Evolutionary conservation across 2,329 filamentous ascomycete species (phyloP), one percentile per base, ranked within the genome.

Genomic region (Rhynchosporium graminicola): DNA sequence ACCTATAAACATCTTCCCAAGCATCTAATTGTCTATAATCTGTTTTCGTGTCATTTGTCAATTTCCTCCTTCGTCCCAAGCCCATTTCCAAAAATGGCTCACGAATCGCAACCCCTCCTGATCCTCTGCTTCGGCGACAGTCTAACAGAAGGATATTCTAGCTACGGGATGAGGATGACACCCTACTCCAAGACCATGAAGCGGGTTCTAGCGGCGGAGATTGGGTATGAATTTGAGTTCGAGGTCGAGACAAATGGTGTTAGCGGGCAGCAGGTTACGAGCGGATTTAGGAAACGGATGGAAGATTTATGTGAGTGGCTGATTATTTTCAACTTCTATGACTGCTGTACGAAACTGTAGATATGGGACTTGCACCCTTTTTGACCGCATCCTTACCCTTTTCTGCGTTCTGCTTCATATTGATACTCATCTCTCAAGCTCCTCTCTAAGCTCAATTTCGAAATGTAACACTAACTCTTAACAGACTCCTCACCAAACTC

Each of bases 61-160:
- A 36, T 36, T 5, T 36, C 33, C 33, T 6, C 33, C 9, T 36
- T 36, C 33, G 6, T 6, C 33, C 9, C 9, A 10, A 36, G 33
- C 33, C 33, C 33, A 40, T 40, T n/a, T 20, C 10, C 8, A 7
- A 40, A 13, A 28, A 40, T 54, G 50, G 2, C 50, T 15, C 3
- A 20, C 3, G 13, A 13, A 52, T 13, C 33, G 20, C 33, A 45
- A 33, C 50, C 52, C 5, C 56, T 72, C 15, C 60, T 57, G 2
- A 69, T 71, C 33, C 66, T 71, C 42, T 70, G 67, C 47, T 68
- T 72, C 52, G 69, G 70, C 36, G 69, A 69, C 48, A 63, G 59
- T 33, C 80, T 89, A 33, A 88, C 86, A 8, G 79, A 78, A 28
- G 87, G 87, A 51, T 87, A 79, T 72, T 77, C 78, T 33, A 60